These are phyloP conservation scores for Bipolaris cookei DNA, from an alignment of 2,329 filamentous ascomycete genomes.

Conservation along the genomic window DNA sequence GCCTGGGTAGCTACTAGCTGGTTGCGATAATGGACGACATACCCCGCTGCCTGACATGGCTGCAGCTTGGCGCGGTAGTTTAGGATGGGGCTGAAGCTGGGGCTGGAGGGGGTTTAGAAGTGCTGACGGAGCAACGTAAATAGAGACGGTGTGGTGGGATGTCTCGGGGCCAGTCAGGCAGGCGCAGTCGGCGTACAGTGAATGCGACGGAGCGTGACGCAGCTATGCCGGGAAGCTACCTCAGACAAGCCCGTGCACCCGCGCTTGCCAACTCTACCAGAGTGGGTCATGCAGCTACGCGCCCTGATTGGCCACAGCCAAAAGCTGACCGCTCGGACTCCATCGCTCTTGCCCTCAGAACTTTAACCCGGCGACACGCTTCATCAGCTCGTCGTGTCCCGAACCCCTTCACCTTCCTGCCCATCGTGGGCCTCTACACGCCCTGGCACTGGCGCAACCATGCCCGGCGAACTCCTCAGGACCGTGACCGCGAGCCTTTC, in stretches of 20 bases:
- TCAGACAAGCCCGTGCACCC: constrained; percentile 22
- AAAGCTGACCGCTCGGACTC: constrained; percentile 21
- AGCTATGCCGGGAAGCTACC: constrained; percentile 23
- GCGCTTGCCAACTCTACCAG: constrained; percentile 25
- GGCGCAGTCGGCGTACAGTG: constrained; percentile 10
- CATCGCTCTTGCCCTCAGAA: constrained; percentile 23
- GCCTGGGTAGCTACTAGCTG: constrained; percentile 6
- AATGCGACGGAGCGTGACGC: constrained; percentile 26
- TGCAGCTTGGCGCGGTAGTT: constrained; percentile 20
- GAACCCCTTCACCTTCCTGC: constrained; percentile 30
- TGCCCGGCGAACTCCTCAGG: constrained; percentile 54
- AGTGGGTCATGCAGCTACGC: constrained; percentile 11
- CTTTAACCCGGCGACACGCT: constrained; percentile 27
- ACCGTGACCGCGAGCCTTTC: constrained; percentile 45
- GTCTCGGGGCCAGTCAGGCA: constrained; percentile 12
- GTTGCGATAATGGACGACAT: constrained; percentile 30
- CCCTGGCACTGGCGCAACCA: constrained; percentile 44
- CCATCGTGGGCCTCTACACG: constrained; percentile 41
- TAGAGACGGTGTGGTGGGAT: constrained; percentile 1
- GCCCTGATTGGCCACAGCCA: constrained; percentile 18
- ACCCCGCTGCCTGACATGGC: constrained; percentile 63
- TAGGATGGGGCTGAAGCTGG: background rate
- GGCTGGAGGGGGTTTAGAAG: background rate
- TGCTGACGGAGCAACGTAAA: constrained; percentile 5
- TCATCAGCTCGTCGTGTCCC: constrained; percentile 36